Evolutionary conservation across 2,329 filamentous ascomycete species (phyloP).

Genomic region (Cladophialophora psammophila): DNA sequence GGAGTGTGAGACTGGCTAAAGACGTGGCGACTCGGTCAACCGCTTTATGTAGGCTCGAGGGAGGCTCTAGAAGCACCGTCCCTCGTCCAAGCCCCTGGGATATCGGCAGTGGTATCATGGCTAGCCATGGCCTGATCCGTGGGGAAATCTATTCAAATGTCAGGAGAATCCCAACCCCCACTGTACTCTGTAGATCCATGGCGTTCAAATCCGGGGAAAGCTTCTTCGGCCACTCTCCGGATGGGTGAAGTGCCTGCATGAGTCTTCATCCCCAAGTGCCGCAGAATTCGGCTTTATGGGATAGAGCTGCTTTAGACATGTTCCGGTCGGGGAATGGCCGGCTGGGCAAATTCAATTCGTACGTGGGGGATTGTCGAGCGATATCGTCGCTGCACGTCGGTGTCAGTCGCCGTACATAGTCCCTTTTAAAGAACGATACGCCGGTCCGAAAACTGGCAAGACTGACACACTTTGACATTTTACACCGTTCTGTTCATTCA

Average conservation of each 20-base stretch:
- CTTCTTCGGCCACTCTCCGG: constrained; percentile 20
- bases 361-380: constrained; percentile 17
- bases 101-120: constrained; percentile 4
- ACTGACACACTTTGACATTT: background rate
- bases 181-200: constrained; percentile 14
- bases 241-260: constrained; percentile 9
- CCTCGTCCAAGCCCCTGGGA: constrained; percentile 3
- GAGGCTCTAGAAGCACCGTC: constrained; percentile 3
- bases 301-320: background rate
- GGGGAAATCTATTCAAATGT: constrained; percentile 10
- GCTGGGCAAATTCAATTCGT: background rate
- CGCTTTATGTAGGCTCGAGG: constrained; percentile 16
- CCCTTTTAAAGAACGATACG: constrained; percentile 11
- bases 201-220: constrained; percentile 18
- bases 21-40: background rate
- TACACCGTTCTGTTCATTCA: background rate
- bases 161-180: constrained; percentile 12
- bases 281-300: background rate
- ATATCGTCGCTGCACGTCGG: constrained; percentile 10
- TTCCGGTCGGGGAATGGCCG: constrained; percentile 14
- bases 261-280: background rate
- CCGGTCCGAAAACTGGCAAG: background rate
- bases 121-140: constrained; percentile 10
- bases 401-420: constrained; percentile 7
- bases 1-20: constrained; percentile 1